These are phyloP conservation scores for Mycosarcoma mackinlayi DNA, from an alignment of 1,284 basidiomycete genomes.

Conservation along the genomic window DNA sequence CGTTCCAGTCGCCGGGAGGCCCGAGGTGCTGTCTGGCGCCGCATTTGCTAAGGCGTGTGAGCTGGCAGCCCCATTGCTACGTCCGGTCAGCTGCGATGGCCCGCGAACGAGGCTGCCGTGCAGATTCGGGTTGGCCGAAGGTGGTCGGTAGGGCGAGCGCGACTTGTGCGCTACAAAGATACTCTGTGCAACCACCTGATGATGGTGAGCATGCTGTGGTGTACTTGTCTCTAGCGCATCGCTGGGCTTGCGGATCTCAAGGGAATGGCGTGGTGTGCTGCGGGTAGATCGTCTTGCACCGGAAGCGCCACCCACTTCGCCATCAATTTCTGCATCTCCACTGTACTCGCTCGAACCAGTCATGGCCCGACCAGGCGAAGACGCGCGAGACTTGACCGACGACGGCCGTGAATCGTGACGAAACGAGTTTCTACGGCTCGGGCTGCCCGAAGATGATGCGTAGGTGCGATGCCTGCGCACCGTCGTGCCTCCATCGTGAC, in stretches of 20 bases:
- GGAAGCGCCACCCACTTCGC: constrained; percentile 7
- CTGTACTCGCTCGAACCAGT: constrained; percentile 25
- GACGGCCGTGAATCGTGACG: constrained; percentile 41
- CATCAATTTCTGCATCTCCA: constrained; percentile 13
- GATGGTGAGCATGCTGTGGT: constrained; percentile 12
- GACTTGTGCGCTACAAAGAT: constrained; percentile 62
- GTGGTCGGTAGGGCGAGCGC: constrained; percentile 59
- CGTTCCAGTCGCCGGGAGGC: constrained; percentile 36
- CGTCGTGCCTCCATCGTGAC: constrained; percentile 53
- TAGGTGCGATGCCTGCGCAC: constrained; percentile 56
- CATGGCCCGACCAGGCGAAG: constrained; percentile 38
- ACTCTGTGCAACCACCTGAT: constrained; percentile 36
- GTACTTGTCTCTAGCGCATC: constrained; percentile 2
- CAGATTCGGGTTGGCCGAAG: constrained; percentile 56
- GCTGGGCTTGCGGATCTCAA: constrained; percentile 24
- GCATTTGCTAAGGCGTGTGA: neutral
- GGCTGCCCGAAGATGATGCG: constrained; percentile 41
- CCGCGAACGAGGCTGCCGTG: constrained; percentile 37
- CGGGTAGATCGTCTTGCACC: constrained; percentile 20
- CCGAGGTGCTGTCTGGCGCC: constrained; percentile 8
- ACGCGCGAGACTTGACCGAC: constrained; percentile 43
- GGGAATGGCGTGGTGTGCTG: constrained; percentile 45
- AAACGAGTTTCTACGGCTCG: constrained; percentile 41
- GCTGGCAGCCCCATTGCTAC: neutral
- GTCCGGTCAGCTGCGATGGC: neutral